Base-by-base conservation (phyloP, 768 basidiomycete species). In the Mycena sanguinolenta region DNA sequence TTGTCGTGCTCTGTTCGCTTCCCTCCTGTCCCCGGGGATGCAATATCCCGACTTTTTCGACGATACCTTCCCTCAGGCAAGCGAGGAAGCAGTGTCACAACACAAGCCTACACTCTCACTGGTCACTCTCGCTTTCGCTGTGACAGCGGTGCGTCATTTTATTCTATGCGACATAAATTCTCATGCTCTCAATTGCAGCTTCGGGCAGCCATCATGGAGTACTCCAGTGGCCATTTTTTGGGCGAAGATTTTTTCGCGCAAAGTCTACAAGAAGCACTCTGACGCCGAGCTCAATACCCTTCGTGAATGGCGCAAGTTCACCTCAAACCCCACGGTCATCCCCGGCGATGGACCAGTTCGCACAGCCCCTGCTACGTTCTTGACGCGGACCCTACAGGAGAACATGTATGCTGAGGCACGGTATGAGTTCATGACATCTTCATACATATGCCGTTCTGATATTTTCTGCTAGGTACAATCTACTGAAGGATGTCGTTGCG, bases 1-100 rank as follows among this genome's bases (percentile, higher is more conserved):
- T 30, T 0, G 38, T 2, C 5, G 0, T 0, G 55, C 25, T 7
- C 12, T 32, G 27, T 65, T 50, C 23, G n/a, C 25, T 3, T 23
- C 23, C n/a, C 30, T 65, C 12, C 54, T 65, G 7, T 57, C 64
- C 13, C 25, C 36, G 10, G 65, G 42, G 19, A 66, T 66, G 49
- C 65, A 66, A 55, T 49, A 58, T 28, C 58, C 65, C 1, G 46
- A 66, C 14, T 38, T 19, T 19, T 66, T 66, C n/a, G 65, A 66
- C 46, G 65, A 66, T 34, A 59, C 57, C 13, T n/a, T 50, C 1
- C 58, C 58, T 27, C 2, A 1, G 2, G 16, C 1, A 7, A 34
- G 34, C 3, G 65, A 59, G 14, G 65, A 58, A 0, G 21, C 39
- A 4, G 39, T 34, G 42, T 28, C 34, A 1, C 6, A n/a, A 2